Evolutionary conservation across 2,329 filamentous ascomycete genomes (phyloP), one percentile per base, ranked within the genome.

Genomic region (Parasarocladium wereldwijsianum): DNA sequence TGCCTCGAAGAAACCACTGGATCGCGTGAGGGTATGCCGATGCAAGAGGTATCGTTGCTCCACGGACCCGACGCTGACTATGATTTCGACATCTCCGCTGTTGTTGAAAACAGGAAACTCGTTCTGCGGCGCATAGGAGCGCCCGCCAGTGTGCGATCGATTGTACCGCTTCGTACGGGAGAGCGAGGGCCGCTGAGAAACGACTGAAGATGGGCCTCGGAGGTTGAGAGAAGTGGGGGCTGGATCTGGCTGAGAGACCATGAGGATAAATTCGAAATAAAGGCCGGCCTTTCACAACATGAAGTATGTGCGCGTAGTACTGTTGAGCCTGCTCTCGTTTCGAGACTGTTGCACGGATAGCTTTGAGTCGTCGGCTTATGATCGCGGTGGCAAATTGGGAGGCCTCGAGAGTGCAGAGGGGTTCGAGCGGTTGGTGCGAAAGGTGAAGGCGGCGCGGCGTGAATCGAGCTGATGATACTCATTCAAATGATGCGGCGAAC

Each of bases 81-180:
- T 48, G 38, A 96, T 85, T 55, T 96, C 87, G 45, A 94, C 84
- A 54, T 96, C 86, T 46, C 87, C 87, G 21, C 81, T 87, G 43
- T 86, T 77, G 29, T 75, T 76, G 54, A 94, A 96, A 47, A 92
- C 60, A 14, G 87, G 87, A 43, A 94, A 96, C 50, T 94, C 86
- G 50, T 94, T 94, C 47, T 81, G 79, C 24, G 80, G 70, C 15
- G 72, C 58, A 45, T 77, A 75, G 12, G 71, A 68, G 18, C 65
- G 72, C 36, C 76, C 76, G 34, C 83, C 83, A 43, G 78, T 72
- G 48, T 90, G 81, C 27, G 83, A 90, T 38, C 83, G 77, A 49
- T 79, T 77, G 45, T 85, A 81, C 42, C 83, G 75, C 52, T 81
- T 79, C 22, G 54, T 52, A 39, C 76, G 65, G 16, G 63, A 64